These are phyloP conservation scores for Hirschfeldia incana DNA, from an alignment of 345 rosid genomes.

Conservation along the genomic window DNA sequence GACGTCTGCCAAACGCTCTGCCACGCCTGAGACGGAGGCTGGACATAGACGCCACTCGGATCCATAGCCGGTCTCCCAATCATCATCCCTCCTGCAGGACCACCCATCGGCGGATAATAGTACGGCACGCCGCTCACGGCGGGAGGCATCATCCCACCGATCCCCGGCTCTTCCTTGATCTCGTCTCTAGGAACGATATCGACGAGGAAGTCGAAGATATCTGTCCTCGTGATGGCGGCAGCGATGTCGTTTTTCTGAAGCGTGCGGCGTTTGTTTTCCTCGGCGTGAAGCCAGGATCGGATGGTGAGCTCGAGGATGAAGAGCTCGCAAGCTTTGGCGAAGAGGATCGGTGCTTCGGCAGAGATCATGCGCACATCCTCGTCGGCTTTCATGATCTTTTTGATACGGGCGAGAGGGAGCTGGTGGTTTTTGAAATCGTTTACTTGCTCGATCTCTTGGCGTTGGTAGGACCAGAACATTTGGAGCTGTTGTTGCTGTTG, in stretches of 20 bases:
- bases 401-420: slow-evolving; percentile 91
- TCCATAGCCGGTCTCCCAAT: slow-evolving; percentile 86
- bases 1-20: slow-evolving; percentile 91
- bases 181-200: slow-evolving; percentile 95
- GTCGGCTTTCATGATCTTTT: slow-evolving; percentile 98
- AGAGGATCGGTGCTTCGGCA: slow-evolving; percentile 92
- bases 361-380: slow-evolving; percentile 99
- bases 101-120: slow-evolving; percentile 85
- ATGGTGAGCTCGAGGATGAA: slow-evolving; percentile 91
- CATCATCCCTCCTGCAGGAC: slow-evolving; percentile 75
- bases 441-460: slow-evolving; percentile 88
- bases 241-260: slow-evolving; percentile 96
- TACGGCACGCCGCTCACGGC: slow-evolving; percentile 86
- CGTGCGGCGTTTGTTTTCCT: slow-evolving; percentile 90
- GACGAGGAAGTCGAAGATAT: slow-evolving; percentile 88
- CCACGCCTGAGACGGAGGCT: slow-evolving; percentile 97
- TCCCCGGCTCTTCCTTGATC: slow-evolving; percentile 76
- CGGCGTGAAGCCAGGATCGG: slow-evolving; percentile 96
- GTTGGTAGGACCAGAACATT: slow-evolving; percentile 87
- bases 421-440: slow-evolving; percentile 97
- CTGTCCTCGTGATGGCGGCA: slow-evolving; percentile 88
- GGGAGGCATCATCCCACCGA: slow-evolving; percentile 57
- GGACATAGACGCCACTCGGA: slow-evolving; percentile 71
- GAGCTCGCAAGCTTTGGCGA: slow-evolving; percentile 96
- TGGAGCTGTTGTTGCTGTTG: slow-evolving; percentile 96